Conservation (phyloP, 495 filamentous ascomycete species). For the Cryomyces antarcticus region DNA sequence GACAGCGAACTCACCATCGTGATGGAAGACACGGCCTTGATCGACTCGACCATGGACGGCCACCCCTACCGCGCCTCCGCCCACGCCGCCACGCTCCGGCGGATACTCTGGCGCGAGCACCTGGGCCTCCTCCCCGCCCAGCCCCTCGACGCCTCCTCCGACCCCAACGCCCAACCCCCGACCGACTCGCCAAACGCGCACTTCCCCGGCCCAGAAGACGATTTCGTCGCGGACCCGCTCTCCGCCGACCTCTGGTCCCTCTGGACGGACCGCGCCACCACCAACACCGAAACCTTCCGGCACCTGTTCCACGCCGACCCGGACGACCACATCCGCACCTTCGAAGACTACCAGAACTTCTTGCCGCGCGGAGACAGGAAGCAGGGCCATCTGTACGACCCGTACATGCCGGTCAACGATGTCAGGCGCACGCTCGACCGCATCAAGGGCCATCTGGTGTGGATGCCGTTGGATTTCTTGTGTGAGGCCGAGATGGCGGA, state of each 20-base stretch:
- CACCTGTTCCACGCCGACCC: constrained; percentile 85
- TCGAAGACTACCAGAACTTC: constrained; percentile 67
- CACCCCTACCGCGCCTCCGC: constrained; percentile 49
- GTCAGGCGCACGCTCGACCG: constrained; percentile 54
- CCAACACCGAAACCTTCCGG: constrained; percentile 68
- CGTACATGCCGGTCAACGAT: constrained; percentile 44
- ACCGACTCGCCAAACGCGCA: constrained; percentile 49
- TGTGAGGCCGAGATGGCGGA: constrained; percentile 79
- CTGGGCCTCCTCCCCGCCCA: constrained; percentile 66
- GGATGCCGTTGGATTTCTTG: constrained; percentile 84
- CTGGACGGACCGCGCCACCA: constrained; percentile 59
- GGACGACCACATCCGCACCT: constrained; percentile 72
- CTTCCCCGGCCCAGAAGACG: constrained; percentile 22
- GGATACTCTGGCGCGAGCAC: constrained; percentile 84
- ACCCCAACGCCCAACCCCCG: constrained; percentile 69
- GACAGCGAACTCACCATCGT: constrained; percentile 88
- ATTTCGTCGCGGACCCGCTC: constrained; percentile 65
- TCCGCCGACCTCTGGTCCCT: constrained; percentile 62
- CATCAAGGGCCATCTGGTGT: constrained; percentile 79
- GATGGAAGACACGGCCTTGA: constrained; percentile 63
- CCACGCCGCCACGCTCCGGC: constrained; percentile 60
- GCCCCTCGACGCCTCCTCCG: constrained; percentile 42
- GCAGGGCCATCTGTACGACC: constrained; percentile 68
- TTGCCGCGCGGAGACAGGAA: constrained; percentile 29
- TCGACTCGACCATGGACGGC: constrained; percentile 63